Evolutionary conservation across 306 rosid genomes (phyloP).

Genomic region (Rubus parviflorus): DNA sequence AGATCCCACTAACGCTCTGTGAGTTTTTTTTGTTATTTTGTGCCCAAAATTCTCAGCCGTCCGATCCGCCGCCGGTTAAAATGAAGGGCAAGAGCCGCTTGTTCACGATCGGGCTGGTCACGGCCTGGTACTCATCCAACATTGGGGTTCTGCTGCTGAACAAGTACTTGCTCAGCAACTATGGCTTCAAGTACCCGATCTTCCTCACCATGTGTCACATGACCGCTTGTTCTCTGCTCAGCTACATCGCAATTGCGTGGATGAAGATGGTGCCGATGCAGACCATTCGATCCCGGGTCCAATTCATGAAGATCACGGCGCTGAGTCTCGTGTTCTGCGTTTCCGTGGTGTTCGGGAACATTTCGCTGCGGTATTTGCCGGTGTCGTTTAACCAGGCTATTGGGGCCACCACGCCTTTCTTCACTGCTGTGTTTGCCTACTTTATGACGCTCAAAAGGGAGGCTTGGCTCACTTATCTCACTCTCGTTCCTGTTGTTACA

Average conservation of each 20-base stretch:
- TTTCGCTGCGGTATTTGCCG: constrained; percentile 84
- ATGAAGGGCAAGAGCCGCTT: constrained; percentile 75
- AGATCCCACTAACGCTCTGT: constrained; percentile 41
- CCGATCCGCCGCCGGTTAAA: constrained; percentile 23
- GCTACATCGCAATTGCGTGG: constrained; percentile 97
- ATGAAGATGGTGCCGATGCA: constrained; percentile 95
- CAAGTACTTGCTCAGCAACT: constrained; percentile 91
- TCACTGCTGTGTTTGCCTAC: constrained; percentile 95
- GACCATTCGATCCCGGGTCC: constrained; percentile 81
- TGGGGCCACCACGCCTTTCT: constrained; percentile 97
- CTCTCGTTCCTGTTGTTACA: constrained; percentile 90
- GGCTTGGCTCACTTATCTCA: constrained; percentile 90
- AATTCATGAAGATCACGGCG: constrained; percentile 82
- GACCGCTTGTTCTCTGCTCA: constrained; percentile 92
- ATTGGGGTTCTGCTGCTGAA: constrained; percentile 87
- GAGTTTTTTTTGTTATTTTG: neutral
- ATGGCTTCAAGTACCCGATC: constrained; percentile 98
- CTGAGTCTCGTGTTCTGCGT: constrained; percentile 82
- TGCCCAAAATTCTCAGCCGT: constrained; percentile 35
- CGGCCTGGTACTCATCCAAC: constrained; percentile 94
- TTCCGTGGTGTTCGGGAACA: constrained; percentile 93
- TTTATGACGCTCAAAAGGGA: constrained; percentile 84
- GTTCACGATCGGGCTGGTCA: constrained; percentile 78
- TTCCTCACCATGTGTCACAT: constrained; percentile 99
- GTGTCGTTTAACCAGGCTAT: constrained; percentile 93